A percentile compares a stretch with the other conserved stretches of the same genome.
phyloP scores from a whole-genome alignment of 1,139 yeast genomes.

The Saccharomyces hybrid region DNA sequence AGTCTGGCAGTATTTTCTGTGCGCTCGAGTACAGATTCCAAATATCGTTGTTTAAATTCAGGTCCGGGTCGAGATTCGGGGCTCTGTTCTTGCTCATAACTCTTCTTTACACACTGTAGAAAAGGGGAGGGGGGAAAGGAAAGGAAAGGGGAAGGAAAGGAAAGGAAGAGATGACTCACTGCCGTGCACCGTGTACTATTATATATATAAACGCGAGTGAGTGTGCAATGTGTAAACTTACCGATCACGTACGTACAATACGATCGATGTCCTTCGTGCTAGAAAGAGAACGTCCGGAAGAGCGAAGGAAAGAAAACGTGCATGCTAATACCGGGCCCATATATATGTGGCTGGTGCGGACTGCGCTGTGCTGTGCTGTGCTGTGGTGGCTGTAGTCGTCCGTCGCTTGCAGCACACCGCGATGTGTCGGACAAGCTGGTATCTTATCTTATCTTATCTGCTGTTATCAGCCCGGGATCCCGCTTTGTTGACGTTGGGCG shows the following conservation, averaged over 20 bases:
- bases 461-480: neutral
- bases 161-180: neutral
- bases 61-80: neutral
- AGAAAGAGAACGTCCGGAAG: neutral
- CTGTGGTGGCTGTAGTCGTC: neutral
- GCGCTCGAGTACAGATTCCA: slow-evolving; percentile 80
- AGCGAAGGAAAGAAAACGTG: neutral
- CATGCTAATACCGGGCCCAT: neutral
- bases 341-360: neutral
- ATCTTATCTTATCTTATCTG: neutral
- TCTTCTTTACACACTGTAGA: neutral
- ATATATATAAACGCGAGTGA: neutral
- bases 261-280: neutral
- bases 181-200: neutral
- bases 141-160: neutral
- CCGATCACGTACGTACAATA: neutral
- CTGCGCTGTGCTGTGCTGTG: neutral
- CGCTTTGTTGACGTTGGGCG: neutral
- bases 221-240: neutral
- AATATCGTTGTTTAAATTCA: slow-evolving; percentile 4
- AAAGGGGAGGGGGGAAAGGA: neutral
- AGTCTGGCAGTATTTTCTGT: slow-evolving; percentile 65
- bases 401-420: neutral
- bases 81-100: neutral
- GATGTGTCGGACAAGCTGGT: neutral